These are phyloP conservation scores for Mariannaea elegans DNA, from an alignment of 2,329 filamentous ascomycete species.

Conservation along the genomic window DNA sequence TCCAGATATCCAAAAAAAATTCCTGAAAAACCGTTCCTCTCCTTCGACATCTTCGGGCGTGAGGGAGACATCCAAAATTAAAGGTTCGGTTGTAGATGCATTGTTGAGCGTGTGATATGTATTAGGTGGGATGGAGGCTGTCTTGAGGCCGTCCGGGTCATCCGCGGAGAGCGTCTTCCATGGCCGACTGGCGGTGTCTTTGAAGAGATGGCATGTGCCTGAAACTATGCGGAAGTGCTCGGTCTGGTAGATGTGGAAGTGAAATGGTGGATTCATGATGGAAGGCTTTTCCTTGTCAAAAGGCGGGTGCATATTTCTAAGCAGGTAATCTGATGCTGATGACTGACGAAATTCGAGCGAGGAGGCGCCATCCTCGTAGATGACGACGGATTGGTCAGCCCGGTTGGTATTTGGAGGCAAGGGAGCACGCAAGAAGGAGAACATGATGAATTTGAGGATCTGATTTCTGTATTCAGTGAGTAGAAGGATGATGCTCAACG, in stretches of 20 bases:
- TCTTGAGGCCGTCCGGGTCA: conserved; percentile 1
- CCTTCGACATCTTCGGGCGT: conserved; percentile 4
- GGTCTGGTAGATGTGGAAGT: conserved; percentile 5
- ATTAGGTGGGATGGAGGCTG: conserved; percentile 2
- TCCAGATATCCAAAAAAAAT: conserved; percentile 14
- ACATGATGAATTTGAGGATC: background rate
- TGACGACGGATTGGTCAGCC: background rate
- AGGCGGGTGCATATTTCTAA: background rate
- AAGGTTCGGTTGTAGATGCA: background rate
- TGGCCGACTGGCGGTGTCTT: background rate
- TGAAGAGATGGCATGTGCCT: conserved; percentile 1
- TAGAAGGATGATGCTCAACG: background rate
- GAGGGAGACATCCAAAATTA: conserved; percentile 1
- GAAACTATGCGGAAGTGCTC: conserved; percentile 7
- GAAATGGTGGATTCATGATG: conserved; percentile 1
- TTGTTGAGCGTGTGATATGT: conserved; percentile 12
- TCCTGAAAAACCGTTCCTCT: conserved; percentile 6
- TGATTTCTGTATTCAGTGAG: background rate
- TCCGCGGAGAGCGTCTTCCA: conserved; percentile 5
- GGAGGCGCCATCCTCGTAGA: conserved; percentile 7
- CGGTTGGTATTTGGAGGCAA: conserved; percentile 2
- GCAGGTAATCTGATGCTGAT: background rate
- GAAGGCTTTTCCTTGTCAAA: conserved; percentile 4
- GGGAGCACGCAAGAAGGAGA: conserved; percentile 3
- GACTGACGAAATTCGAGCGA: conserved; percentile 3